phyloP scores from a whole-genome alignment of 2,329 filamentous ascomycete species.

The Ceratocystis variospora region DNA sequence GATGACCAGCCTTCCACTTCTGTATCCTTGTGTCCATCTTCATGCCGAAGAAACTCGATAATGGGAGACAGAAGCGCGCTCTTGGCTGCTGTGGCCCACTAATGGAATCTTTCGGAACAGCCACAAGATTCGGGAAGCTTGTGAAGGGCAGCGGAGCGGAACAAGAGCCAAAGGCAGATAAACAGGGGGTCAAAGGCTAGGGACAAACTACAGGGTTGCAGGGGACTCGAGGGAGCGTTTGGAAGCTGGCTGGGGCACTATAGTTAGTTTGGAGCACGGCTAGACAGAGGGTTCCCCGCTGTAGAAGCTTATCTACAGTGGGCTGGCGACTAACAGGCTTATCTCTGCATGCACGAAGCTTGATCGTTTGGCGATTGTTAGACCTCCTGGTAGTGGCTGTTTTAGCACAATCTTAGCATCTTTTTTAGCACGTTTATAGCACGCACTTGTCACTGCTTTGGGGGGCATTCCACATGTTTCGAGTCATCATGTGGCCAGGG shows the following conservation, averaged over 20 bases:
- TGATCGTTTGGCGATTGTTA: not conserved
- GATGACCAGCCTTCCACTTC: too few relatives aligned
- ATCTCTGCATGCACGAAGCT: not conserved
- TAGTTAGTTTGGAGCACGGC: too few relatives aligned
- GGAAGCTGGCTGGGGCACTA: not conserved
- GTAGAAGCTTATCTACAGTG: constrained; percentile 4
- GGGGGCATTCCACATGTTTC: not conserved
- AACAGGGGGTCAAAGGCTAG: not conserved
- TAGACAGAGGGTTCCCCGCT: not conserved
- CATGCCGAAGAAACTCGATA: not conserved
- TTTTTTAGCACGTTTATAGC: not conserved
- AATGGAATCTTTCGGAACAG: constrained; percentile 1
- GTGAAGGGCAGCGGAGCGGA: not conserved
- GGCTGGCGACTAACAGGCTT: not conserved
- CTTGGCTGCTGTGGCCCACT: not conserved
- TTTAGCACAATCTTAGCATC: not conserved
- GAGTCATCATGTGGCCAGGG: constrained; percentile 1
- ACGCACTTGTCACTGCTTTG: not conserved
- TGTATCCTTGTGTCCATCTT: too few relatives aligned
- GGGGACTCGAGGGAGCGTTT: not conserved
- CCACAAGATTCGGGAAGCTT: not conserved
- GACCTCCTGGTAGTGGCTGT: not conserved
- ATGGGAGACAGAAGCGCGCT: not conserved
- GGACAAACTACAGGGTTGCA: not conserved
- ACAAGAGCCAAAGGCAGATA: not conserved